A percentile compares a stretch with the other conserved stretches of the same genome.
Conservation (phyloP, 2,329 filamentous ascomycete species). For the Hypoxylon sp. region DNA sequence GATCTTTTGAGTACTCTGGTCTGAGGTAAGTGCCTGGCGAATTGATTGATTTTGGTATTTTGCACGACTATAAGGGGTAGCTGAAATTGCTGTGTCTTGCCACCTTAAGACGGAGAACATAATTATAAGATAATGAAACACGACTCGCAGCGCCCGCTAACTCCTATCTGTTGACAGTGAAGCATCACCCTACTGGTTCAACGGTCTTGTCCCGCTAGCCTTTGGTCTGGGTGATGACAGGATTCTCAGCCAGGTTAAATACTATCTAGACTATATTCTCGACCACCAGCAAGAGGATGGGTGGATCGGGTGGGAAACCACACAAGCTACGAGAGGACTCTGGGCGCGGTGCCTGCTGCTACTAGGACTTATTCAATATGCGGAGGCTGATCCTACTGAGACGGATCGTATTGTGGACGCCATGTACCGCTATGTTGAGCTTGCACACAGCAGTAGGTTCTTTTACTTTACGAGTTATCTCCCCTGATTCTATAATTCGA, state of each 20-base stretch:
- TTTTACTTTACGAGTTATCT: neutral
- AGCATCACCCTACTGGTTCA: slow-evolving; percentile 65
- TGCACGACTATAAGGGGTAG: neutral
- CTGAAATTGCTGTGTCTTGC: neutral
- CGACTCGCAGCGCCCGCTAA: slow-evolving; percentile 7
- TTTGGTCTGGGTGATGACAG: slow-evolving; percentile 56
- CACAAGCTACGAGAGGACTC: slow-evolving; percentile 52
- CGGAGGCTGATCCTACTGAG: slow-evolving; percentile 55
- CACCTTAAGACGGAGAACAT: no score
- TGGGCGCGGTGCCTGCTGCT: slow-evolving; percentile 61
- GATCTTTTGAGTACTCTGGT: slow-evolving; percentile 58
- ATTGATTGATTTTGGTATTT: neutral
- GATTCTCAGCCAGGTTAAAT: slow-evolving; percentile 56
- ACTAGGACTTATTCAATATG: slow-evolving; percentile 53
- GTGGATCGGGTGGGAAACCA: slow-evolving; percentile 62
- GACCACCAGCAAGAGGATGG: slow-evolving; percentile 59
- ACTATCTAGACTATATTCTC: slow-evolving; percentile 55
- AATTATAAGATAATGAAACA: no score
- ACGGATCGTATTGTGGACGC: slow-evolving; percentile 55
- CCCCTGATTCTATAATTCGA: neutral
- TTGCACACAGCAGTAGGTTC: slow-evolving; percentile 55
- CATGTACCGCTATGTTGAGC: slow-evolving; percentile 58
- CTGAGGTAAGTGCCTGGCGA: slow-evolving; percentile 47
- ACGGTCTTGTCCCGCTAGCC: slow-evolving; percentile 63
- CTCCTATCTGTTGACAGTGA: slow-evolving; percentile 44